These are phyloP conservation scores for Aspergillus fijiensis DNA, from an alignment of 2,329 filamentous ascomycete species.

Conservation along the genomic window DNA sequence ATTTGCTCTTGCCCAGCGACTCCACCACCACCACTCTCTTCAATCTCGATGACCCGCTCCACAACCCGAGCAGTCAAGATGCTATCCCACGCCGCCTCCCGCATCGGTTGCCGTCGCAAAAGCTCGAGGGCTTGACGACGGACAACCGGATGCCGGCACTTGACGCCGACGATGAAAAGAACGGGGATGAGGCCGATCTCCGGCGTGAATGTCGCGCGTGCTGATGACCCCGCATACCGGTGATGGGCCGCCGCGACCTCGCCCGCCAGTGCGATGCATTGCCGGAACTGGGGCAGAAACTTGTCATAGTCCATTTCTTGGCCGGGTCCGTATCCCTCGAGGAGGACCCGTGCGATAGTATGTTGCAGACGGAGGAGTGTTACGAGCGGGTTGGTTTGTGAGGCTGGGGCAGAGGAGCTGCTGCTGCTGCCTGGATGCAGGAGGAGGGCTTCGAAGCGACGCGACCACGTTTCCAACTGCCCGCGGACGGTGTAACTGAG, in stretches of 20 bases:
- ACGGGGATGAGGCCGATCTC: conserved; percentile 35
- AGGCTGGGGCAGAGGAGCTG: conserved; percentile 7
- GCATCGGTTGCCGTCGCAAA: conserved; percentile 19
- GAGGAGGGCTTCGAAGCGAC: conserved; percentile 8
- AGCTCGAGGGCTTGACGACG: conserved; percentile 31
- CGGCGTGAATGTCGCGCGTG: conserved; percentile 33
- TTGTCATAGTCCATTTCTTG: conserved; percentile 19
- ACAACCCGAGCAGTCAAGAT: conserved; percentile 28
- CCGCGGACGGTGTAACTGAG: conserved; percentile 4
- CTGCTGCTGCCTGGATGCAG: conserved; percentile 1
- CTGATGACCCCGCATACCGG: conserved; percentile 20
- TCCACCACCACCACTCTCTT: conserved; percentile 24
- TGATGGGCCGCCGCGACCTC: conserved; percentile 11
- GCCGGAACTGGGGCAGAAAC: conserved; percentile 17
- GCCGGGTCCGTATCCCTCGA: conserved; percentile 24
- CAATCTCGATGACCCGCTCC: conserved; percentile 39
- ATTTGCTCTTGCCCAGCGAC: conserved; percentile 11
- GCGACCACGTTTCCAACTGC: conserved; percentile 12
- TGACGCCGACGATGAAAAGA: conserved; percentile 37
- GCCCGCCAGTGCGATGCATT: conserved; percentile 13
- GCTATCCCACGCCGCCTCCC: conserved; percentile 40
- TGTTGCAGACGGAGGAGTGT: conserved; percentile 35
- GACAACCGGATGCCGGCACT: conserved; percentile 37
- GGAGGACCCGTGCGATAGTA: conserved; percentile 27
- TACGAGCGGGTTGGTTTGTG: conserved; percentile 19